Conservation (phyloP, 352 stramenopile species). For the Phytophthora lateralis region DNA sequence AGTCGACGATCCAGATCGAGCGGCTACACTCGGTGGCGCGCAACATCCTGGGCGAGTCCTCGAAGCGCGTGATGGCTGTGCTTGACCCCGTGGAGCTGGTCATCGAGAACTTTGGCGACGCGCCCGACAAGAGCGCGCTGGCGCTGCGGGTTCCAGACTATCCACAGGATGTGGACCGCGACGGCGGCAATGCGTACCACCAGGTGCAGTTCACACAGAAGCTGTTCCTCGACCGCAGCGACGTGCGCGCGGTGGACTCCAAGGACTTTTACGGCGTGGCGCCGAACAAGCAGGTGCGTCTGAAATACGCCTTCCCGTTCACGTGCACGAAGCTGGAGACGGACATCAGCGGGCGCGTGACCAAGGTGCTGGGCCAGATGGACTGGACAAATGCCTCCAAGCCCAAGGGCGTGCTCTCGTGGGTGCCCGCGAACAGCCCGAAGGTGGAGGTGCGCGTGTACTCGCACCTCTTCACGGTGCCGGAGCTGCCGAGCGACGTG, state of each 20-base stretch:
- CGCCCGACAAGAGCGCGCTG: slow-evolving; percentile 44
- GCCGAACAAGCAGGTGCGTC: slow-evolving; percentile 94
- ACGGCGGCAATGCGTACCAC: slow-evolving; percentile 61
- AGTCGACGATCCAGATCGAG: slow-evolving; percentile 90
- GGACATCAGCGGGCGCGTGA: slow-evolving; percentile 56
- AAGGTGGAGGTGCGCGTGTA: slow-evolving; percentile 95
- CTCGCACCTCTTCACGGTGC: slow-evolving; percentile 96
- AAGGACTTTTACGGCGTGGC: slow-evolving; percentile 96
- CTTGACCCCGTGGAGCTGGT: slow-evolving; percentile 79
- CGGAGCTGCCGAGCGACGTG: slow-evolving; percentile 69
- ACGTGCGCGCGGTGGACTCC: slow-evolving; percentile 66
- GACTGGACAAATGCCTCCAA: slow-evolving; percentile 86
- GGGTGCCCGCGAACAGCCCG: slow-evolving; percentile 89
- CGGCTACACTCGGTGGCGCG: slow-evolving; percentile 76
- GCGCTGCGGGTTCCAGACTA: slow-evolving; percentile 70
- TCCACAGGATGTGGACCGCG: slow-evolving; percentile 70
- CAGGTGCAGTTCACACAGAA: slow-evolving; percentile 63
- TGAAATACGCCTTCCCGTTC: slow-evolving; percentile 97
- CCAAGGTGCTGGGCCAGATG: slow-evolving; percentile 63
- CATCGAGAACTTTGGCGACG: slow-evolving; percentile 67
- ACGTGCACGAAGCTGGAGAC: slow-evolving; percentile 91
- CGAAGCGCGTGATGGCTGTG: slow-evolving; percentile 81
- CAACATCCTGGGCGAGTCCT: slow-evolving; percentile 66
- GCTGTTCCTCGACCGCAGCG: slow-evolving; percentile 75
- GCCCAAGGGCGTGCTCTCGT: slow-evolving; percentile 96